Evolutionary conservation across 768 basidiomycete species (phyloP).

Genomic region (Boletus tomentosulus): DNA sequence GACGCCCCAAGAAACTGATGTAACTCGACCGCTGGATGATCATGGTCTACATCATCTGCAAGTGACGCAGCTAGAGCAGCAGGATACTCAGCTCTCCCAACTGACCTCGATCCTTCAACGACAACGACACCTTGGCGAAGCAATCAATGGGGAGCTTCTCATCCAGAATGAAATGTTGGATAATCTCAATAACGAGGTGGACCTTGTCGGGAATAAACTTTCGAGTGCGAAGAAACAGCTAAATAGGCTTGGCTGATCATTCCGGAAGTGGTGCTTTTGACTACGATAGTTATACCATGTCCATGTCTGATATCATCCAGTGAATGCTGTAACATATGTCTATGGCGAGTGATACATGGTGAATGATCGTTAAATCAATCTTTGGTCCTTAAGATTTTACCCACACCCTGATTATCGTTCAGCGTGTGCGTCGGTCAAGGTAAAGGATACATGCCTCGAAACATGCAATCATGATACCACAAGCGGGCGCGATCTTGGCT

Average conservation of each 20-base stretch:
- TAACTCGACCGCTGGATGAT: constrained; percentile 85
- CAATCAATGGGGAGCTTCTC: constrained; percentile 78
- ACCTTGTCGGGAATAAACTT: constrained; percentile 73
- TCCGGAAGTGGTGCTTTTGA: constrained; percentile 1
- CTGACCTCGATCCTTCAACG: constrained; percentile 79
- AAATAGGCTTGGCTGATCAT: constrained; percentile 61
- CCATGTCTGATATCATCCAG: constrained; percentile 15
- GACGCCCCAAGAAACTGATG: constrained; percentile 72
- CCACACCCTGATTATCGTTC: constrained; percentile 48
- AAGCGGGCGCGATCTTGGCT: constrained; percentile 95
- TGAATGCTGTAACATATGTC: constrained; percentile 24
- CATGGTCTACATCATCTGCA: constrained; percentile 77
- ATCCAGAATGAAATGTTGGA: constrained; percentile 87
- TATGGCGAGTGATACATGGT: constrained; percentile 24
- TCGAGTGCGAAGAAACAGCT: constrained; percentile 76
- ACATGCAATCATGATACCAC: constrained; percentile 96
- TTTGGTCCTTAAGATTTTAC: constrained; percentile 41
- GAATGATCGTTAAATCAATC: constrained; percentile 11
- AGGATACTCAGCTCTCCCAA: constrained; percentile 77
- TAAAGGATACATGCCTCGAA: constrained; percentile 63
- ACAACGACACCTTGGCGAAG: constrained; percentile 82
- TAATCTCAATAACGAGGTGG: constrained; percentile 70
- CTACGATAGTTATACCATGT: constrained; percentile 22
- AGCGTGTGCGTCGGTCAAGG: constrained; percentile 10
- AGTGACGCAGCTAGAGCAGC: constrained; percentile 72